Conservation (phyloP, 306 rosid species). For the Elaeagnus macrophylla region DNA sequence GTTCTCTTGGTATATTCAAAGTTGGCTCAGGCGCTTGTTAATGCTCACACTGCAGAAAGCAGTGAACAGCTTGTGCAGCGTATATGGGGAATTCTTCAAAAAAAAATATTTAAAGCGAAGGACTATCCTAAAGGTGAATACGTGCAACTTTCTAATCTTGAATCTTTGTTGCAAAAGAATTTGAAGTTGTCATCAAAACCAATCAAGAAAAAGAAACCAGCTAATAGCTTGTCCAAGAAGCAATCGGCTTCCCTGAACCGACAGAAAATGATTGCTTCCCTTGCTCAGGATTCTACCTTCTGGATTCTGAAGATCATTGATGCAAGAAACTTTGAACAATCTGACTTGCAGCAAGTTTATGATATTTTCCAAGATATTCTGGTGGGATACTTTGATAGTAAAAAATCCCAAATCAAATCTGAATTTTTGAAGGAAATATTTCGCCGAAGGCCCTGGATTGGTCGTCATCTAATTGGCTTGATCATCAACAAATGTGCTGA, state of each 20-base stretch:
- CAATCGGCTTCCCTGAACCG: conserved; percentile 53
- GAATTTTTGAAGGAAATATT: conserved; percentile 72
- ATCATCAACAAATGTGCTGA: conserved; percentile 58
- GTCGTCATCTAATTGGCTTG: conserved; percentile 50
- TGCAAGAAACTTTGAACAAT: conserved; percentile 41
- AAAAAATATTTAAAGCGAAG: conserved; percentile 69
- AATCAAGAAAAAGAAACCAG: conserved; percentile 54
- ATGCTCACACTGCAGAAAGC: conserved; percentile 71
- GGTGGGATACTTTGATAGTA: conserved; percentile 49
- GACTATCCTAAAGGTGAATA: conserved; percentile 72
- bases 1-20: conserved; percentile 66
- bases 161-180: conserved; percentile 63
- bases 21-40: conserved; percentile 59
- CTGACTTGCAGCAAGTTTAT: conserved; percentile 46
- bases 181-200: conserved; percentile 82
- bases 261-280: conserved; percentile 59
- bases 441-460: conserved; percentile 72
- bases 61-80: conserved; percentile 91
- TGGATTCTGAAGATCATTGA: conserved; percentile 80
- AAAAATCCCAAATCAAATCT: conserved; percentile 68
- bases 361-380: conserved; percentile 48
- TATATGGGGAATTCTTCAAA: conserved; percentile 83
- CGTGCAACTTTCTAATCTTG: conserved; percentile 56
- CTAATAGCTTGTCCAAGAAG: conserved; percentile 45
- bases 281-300: conserved; percentile 71